Evolutionary conservation across 192 early-diverging fungal genomes (phyloP).

Genomic region (Funneliformis geosporum): DNA sequence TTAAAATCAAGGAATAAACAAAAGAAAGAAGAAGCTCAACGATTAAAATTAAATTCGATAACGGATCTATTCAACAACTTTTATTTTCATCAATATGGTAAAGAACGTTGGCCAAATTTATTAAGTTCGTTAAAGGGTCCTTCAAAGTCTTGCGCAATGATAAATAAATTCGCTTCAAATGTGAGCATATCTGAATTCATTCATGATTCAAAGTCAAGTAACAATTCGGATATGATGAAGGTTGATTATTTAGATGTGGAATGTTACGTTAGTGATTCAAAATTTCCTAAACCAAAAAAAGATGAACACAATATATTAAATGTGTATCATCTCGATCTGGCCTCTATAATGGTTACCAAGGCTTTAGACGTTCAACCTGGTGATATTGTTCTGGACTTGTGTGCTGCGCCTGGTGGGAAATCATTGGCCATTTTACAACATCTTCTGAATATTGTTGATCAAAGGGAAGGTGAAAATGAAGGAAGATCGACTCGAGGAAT

Average conservation of each 20-base stretch:
- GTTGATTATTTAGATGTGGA: constrained; percentile 33
- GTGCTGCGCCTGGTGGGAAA: constrained; percentile 61
- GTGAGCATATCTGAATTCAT: constrained; percentile 2
- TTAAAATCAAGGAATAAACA: too few relatives aligned
- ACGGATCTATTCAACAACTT: not conserved
- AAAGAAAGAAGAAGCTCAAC: not conserved
- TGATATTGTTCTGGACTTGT: constrained; percentile 77
- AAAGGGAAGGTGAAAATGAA: not conserved
- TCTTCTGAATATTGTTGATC: constrained; percentile 25
- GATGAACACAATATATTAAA: constrained; percentile 36
- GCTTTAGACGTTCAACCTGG: constrained; percentile 64
- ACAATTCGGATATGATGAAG: constrained; percentile 3
- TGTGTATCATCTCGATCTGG: constrained; percentile 63
- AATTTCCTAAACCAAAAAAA: constrained; percentile 37
- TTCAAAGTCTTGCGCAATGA: constrained; percentile 30
- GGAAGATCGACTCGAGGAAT: constrained; percentile 17
- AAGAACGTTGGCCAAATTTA: constrained; percentile 32
- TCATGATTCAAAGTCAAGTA: too few relatives aligned
- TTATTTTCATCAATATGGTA: constrained; percentile 35
- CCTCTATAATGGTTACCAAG: constrained; percentile 70
- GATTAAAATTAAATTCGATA: not conserved
- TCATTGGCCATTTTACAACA: constrained; percentile 49
- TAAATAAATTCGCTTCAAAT: constrained; percentile 35
- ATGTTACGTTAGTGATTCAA: constrained; percentile 28
- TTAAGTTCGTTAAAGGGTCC: constrained; percentile 31